Evolutionary conservation across 768 basidiomycete species (phyloP), one percentile per base, ranked within the genome.

Genomic region (Dendrothele bispora): DNA sequence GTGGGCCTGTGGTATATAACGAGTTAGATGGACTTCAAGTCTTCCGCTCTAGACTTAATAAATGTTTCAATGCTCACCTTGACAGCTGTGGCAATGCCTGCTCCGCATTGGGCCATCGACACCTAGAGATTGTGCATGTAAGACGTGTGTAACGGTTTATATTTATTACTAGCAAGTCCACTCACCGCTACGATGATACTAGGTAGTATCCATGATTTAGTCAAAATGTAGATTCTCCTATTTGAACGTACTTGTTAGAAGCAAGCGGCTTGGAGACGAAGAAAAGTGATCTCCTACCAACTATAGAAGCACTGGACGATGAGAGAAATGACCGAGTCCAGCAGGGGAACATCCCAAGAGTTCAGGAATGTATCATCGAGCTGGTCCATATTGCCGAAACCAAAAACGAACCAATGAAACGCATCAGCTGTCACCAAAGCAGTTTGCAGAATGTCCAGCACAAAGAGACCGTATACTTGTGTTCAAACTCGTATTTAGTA

Each of bases 341-440:
- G 17, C 29, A 58, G n/a, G 26, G 57, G 57, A 14, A 55, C 53
- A 43, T 60, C 55, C 48, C 49, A 58, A 11, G 54, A 45, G 27
- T 48, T 54, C 15, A 55, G 38, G 40, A 56, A 56, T 5, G 52
- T 28, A 12, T 56, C 43, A 46, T 50, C 43, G 20, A 60, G 49
- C 20, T 26, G 35, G 2, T 27, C 37, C 20, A 37, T 29, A 28
- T 60, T 41, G 18, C 57, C 51, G 29, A 52, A 60, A 4, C 59
- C 57, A 32, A 47, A 56, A 7, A 51, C 55, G 50, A 56, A 60
- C 57, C 59, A 60, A 26, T 60, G 59, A 49, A 60, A 58, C 21
- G 57, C 57, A 42, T 60, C 59, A 6, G 55, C 55, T 28, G 57
- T 58, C 21, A 51, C 43, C 30, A 58, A 28, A n/a, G 28, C 21